Conservation (phyloP, 768 basidiomycete species). For the Tricholoma terreum region DNA sequence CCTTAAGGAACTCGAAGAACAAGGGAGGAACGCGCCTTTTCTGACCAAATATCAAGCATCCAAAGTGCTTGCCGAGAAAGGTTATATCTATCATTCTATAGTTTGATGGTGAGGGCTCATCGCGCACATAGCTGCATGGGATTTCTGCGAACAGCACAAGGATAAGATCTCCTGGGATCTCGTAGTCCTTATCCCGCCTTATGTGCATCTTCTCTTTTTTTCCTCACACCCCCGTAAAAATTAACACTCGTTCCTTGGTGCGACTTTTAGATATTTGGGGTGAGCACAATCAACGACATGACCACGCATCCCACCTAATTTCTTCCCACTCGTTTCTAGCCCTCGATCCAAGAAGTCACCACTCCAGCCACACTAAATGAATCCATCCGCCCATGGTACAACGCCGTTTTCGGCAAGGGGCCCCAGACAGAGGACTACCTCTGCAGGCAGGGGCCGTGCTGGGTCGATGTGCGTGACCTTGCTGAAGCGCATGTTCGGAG, state of each 20-base stretch:
- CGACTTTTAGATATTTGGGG: constrained; percentile 27
- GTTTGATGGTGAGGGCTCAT: background rate
- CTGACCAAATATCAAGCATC: constrained; percentile 50
- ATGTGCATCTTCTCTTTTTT: constrained; percentile 24
- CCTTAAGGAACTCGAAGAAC: constrained; percentile 43
- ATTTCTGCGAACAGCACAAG: constrained; percentile 37
- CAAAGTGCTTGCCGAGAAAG: constrained; percentile 60
- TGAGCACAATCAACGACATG: constrained; percentile 5
- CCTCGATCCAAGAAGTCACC: constrained; percentile 34
- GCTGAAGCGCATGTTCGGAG: constrained; percentile 50
- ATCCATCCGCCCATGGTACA: constrained; percentile 32
- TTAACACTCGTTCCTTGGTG: background rate
- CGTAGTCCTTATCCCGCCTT: constrained; percentile 50
- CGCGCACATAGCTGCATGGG: constrained; percentile 37
- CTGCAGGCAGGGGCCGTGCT: constrained; percentile 19
- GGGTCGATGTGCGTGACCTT: constrained; percentile 47
- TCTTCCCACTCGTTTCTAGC: constrained; percentile 22
- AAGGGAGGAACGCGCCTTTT: constrained; percentile 43
- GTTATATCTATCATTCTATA: constrained; percentile 14
- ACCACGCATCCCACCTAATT: background rate
- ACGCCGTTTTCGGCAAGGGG: constrained; percentile 24
- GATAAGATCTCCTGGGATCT: constrained; percentile 49
- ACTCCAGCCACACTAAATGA: constrained; percentile 31
- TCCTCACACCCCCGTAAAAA: background rate
- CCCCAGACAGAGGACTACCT: constrained; percentile 19